A percentile compares a stretch with the other conserved stretches of the same genome.
These are phyloP conservation scores for Fusarium heterosporum DNA, from an alignment of 2,329 filamentous ascomycete genomes.

Conservation along the genomic window DNA sequence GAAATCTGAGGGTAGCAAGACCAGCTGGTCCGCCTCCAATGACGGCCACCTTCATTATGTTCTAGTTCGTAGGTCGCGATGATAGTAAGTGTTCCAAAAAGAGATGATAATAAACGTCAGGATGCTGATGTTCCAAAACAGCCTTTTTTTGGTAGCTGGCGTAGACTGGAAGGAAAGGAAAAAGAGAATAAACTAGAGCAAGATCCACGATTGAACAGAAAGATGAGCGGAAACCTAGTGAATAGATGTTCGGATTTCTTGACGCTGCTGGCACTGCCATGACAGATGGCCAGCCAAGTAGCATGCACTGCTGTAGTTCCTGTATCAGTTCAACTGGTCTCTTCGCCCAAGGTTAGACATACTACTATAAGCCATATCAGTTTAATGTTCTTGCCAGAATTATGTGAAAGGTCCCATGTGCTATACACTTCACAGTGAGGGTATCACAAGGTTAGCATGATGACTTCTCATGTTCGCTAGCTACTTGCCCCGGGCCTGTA, in stretches of 20 bases:
- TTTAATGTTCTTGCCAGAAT: too few species aligned
- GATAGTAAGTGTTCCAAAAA: background rate
- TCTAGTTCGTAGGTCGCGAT: background rate
- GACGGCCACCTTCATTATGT: constrained; percentile 54
- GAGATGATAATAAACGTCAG: constrained; percentile 1
- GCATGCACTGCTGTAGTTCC: background rate
- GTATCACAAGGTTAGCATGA: background rate
- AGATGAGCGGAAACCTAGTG: background rate
- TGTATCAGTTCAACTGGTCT: too few species aligned
- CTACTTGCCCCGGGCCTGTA: background rate
- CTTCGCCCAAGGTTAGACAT: too few species aligned
- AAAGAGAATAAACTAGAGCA: background rate
- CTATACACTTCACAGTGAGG: background rate
- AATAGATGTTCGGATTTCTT: background rate
- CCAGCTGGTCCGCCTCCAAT: constrained; percentile 59
- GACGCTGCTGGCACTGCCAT: background rate
- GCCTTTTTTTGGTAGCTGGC: background rate
- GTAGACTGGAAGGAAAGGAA: background rate
- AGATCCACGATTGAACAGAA: rapidly evolving
- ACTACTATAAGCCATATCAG: too few species aligned
- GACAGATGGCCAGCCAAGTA: background rate
- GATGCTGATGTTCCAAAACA: background rate
- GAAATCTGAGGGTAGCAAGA: constrained; percentile 56
- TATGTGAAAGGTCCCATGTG: too few species aligned
- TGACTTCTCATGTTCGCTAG: background rate